Evolutionary conservation across 257 asterid genomes (phyloP).

Genomic region (Ligustrum vulgare): DNA sequence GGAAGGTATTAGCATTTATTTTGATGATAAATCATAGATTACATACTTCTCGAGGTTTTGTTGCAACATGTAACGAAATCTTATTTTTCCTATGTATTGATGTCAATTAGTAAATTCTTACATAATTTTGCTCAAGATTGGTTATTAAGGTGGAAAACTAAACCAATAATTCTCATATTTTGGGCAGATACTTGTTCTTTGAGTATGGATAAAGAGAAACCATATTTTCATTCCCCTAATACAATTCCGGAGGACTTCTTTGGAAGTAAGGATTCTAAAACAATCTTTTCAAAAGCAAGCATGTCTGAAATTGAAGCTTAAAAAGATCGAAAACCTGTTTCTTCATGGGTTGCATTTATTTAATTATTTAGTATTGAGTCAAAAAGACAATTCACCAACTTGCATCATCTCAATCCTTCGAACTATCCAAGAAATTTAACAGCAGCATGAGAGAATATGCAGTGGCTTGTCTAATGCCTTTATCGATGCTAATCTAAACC

Average conservation of each 20-base stretch:
- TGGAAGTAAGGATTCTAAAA: slow-evolving; percentile 65
- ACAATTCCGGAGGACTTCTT: slow-evolving; percentile 84
- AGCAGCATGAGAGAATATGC: slow-evolving; percentile 63
- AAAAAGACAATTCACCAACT: slow-evolving; percentile 45
- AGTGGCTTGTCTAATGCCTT: slow-evolving; percentile 31
- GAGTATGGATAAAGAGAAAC: slow-evolving; percentile 64
- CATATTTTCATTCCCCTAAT: slow-evolving; percentile 68
- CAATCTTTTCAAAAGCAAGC: slow-evolving; percentile 74
- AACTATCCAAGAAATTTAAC: slow-evolving; percentile 58
- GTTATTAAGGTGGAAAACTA: neutral
- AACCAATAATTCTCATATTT: slow-evolving; percentile 1
- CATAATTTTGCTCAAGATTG: neutral
- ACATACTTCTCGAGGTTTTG: too few species aligned
- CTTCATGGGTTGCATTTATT: slow-evolving; percentile 54
- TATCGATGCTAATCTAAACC: slow-evolving; percentile 47
- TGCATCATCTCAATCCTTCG: slow-evolving; percentile 51
- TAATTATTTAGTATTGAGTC: slow-evolving; percentile 52
- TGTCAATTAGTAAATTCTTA: too few species aligned
- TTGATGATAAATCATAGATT: too few species aligned
- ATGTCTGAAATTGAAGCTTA: slow-evolving; percentile 56
- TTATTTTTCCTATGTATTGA: too few species aligned
- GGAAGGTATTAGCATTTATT: too few species aligned
- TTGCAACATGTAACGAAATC: too few species aligned
- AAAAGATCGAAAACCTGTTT: slow-evolving; percentile 41
- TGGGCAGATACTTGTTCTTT: slow-evolving; percentile 28